A percentile compares a stretch with the other conserved stretches of the same genome.
Evolutionary conservation across 768 basidiomycete species (phyloP).

Genomic region (Sistotremastrum niveocremeum): DNA sequence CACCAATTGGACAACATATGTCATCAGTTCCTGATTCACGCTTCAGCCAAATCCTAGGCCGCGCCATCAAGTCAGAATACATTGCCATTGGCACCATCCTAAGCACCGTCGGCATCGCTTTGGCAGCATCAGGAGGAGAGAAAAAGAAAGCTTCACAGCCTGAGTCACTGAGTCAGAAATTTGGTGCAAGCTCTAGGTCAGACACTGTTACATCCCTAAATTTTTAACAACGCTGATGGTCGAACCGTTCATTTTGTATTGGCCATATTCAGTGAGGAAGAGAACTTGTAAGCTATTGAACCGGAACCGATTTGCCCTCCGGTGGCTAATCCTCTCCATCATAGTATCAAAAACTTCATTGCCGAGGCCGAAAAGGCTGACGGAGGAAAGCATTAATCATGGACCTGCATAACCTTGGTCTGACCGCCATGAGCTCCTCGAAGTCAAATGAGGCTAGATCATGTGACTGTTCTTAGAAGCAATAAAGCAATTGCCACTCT

Average conservation of each 20-base stretch:
- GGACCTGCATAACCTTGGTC: too few relatives aligned
- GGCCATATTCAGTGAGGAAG: conserved; percentile 51
- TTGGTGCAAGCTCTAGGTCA: conserved; percentile 57
- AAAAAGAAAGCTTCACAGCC: conserved; percentile 28
- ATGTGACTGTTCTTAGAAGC: too few relatives aligned
- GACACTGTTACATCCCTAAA: conserved; percentile 14
- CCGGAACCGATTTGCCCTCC: not conserved
- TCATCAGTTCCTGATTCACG: not conserved
- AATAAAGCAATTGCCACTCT: too few relatives aligned
- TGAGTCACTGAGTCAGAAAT: conserved; percentile 20
- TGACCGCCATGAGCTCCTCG: too few relatives aligned
- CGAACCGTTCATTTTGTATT: not conserved
- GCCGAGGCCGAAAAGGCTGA: conserved; percentile 65
- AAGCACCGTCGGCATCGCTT: conserved; percentile 38
- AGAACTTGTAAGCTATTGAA: conserved; percentile 46
- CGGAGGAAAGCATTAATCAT: not conserved
- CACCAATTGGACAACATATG: not conserved
- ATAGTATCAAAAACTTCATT: conserved; percentile 69
- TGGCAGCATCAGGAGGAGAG: conserved; percentile 41
- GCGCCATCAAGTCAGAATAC: conserved; percentile 71
- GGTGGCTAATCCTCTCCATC: conserved; percentile 21
- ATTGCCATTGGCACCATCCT: conserved; percentile 57
- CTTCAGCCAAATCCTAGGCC: conserved; percentile 60
- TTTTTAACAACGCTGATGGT: not conserved
- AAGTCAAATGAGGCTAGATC: too few relatives aligned